Percentiles rank a stretch among this genome's conserved stretches.
Evolutionary conservation across 2,329 filamentous ascomycete genomes (phyloP).

Genomic region (Aspergillus quadricinctus): DNA sequence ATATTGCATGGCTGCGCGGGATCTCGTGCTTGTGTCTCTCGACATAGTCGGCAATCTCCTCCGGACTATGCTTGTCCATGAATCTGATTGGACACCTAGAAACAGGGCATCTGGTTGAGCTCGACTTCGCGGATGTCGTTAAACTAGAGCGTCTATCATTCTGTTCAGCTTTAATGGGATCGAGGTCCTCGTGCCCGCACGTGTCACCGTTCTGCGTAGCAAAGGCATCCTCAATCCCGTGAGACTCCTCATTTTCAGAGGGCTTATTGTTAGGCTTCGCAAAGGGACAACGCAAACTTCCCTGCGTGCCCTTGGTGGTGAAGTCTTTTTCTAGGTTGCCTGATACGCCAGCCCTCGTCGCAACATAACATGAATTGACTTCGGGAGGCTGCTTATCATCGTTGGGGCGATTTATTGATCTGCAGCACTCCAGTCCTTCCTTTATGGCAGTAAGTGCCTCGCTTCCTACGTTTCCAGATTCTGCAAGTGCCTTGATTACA

Average conservation of each 20-base stretch:
- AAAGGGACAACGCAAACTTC: slow-evolving; percentile 78
- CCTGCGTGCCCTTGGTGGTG: slow-evolving; percentile 76
- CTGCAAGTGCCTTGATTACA: slow-evolving; percentile 52
- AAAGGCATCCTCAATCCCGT: slow-evolving; percentile 36
- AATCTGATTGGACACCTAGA: slow-evolving; percentile 88
- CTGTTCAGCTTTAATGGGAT: slow-evolving; percentile 49
- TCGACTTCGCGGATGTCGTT: slow-evolving; percentile 36
- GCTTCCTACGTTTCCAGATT: slow-evolving; percentile 64
- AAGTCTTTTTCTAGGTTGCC: slow-evolving; percentile 82
- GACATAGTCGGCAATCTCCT: slow-evolving; percentile 90
- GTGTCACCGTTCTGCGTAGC: slow-evolving; percentile 39
- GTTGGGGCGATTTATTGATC: slow-evolving; percentile 28
- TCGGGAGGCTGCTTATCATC: slow-evolving; percentile 24
- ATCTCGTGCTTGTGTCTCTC: slow-evolving; percentile 94
- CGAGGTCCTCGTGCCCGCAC: slow-evolving; percentile 55
- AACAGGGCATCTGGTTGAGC: slow-evolving; percentile 60
- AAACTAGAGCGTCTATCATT: slow-evolving; percentile 43
- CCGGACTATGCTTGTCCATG: slow-evolving; percentile 84
- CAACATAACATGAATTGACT: slow-evolving; percentile 39
- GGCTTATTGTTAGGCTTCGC: slow-evolving; percentile 48
- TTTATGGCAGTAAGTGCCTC: slow-evolving; percentile 34
- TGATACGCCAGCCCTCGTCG: slow-evolving; percentile 53
- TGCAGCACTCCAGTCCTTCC: slow-evolving; percentile 39
- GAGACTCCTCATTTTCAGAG: slow-evolving; percentile 30
- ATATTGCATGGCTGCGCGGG: slow-evolving; percentile 88